phyloP scores from a whole-genome alignment of 352 stramenopile species.

The Pythium myriotylum region DNA sequence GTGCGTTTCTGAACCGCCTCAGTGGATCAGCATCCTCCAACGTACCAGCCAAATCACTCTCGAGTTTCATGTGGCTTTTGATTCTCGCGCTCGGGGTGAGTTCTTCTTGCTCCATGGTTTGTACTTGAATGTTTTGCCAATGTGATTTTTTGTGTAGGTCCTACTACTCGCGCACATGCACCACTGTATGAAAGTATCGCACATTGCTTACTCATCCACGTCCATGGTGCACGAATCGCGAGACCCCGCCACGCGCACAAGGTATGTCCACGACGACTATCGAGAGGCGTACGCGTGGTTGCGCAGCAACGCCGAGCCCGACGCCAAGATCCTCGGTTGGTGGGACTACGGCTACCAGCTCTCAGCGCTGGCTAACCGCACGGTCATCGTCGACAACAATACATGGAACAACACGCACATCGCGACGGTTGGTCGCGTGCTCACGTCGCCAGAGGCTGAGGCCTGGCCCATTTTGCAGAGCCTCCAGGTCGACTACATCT shows the following conservation, averaged over 20 bases:
- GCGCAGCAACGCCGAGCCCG: constrained; percentile 61
- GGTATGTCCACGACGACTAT: constrained; percentile 71
- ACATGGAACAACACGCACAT: constrained; percentile 98
- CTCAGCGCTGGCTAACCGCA: constrained; percentile 80
- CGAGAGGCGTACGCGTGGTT: constrained; percentile 86
- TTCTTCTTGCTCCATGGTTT: constrained; percentile 5
- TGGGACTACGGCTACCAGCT: constrained; percentile 91
- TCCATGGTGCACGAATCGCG: constrained; percentile 72
- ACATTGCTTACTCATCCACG: constrained; percentile 80
- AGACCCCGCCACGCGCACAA: constrained; percentile 48
- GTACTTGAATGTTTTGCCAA: constrained; percentile 3
- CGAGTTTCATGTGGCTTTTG: constrained; percentile 35
- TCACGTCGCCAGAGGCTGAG: constrained; percentile 67
- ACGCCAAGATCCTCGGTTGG: constrained; percentile 81
- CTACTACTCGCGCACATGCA: constrained; percentile 69
- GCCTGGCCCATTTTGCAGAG: constrained; percentile 74
- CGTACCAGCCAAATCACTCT: constrained; percentile 10
- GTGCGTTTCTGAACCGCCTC: not conserved
- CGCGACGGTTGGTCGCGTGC: constrained; percentile 89
- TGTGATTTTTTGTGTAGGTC: constrained; percentile 37
- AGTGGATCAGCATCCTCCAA: not conserved
- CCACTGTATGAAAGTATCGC: constrained; percentile 62
- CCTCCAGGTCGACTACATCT: constrained; percentile 80
- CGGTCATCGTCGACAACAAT: constrained; percentile 94
- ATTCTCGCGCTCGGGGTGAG: constrained; percentile 61